These are phyloP conservation scores for Solanum boliviense DNA, from an alignment of 257 asterid genomes.

Conservation along the genomic window DNA sequence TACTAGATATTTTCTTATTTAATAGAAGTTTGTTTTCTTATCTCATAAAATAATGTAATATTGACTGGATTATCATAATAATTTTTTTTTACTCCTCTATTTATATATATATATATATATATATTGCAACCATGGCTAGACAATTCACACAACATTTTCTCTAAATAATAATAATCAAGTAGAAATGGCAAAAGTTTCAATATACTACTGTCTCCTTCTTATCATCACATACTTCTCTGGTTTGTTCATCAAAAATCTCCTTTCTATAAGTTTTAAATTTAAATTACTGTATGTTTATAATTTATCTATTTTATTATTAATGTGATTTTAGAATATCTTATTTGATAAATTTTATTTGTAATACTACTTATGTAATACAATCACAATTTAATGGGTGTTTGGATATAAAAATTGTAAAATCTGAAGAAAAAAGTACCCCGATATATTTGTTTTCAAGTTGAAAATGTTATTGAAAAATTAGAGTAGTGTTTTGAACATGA, in stretches of 20 bases:
- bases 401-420: too few species aligned
- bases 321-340: background rate
- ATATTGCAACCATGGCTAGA: background rate
- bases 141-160: background rate
- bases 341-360: too few species aligned
- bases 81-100: too few species aligned
- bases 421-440: background rate
- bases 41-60: background rate
- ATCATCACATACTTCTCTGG: background rate
- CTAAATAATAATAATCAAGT: too few species aligned
- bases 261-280: too few species aligned
- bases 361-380: too few species aligned
- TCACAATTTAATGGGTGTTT: too few species aligned
- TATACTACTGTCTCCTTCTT: background rate
- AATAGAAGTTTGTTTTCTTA: too few species aligned
- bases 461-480: too few species aligned
- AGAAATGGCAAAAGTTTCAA: background rate
- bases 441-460: background rate
- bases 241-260: background rate
- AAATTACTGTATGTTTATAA: too few species aligned
- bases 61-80: background rate
- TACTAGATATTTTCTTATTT: too few species aligned
- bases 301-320: background rate
- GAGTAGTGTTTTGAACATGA: background rate
- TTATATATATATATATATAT: too few species aligned